A percentile compares a stretch with the other conserved stretches of the same genome.
These are phyloP conservation scores for Colletotrichum destructivum DNA, from an alignment of 2,329 filamentous ascomycete genomes.

Conservation along the genomic window DNA sequence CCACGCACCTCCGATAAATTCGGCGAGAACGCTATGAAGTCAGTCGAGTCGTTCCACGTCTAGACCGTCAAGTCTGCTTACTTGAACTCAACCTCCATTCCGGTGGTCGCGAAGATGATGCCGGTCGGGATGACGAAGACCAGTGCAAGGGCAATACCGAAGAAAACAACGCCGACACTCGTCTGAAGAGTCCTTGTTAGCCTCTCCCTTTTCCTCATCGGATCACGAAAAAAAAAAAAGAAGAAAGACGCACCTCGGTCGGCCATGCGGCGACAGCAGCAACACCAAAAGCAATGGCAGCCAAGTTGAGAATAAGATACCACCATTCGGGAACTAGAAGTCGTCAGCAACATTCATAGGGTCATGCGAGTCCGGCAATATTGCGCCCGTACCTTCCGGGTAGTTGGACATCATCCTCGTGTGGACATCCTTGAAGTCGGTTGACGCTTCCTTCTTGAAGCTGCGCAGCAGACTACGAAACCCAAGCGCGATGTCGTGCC, in stretches of 20 bases:
- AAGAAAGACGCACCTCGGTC: conserved; percentile 46
- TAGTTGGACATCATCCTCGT: conserved; percentile 64
- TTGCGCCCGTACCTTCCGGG: conserved; percentile 49
- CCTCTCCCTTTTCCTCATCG: no score
- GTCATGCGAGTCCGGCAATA: no score
- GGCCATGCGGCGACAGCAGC: conserved; percentile 56
- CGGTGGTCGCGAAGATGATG: conserved; percentile 61
- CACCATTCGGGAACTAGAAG: conserved; percentile 61
- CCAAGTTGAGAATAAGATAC: conserved; percentile 54
- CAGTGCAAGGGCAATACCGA: conserved; percentile 58
- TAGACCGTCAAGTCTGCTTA: not conserved
- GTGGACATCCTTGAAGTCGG: conserved; percentile 56
- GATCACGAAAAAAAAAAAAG: no score
- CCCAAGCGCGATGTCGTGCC: conserved; percentile 55
- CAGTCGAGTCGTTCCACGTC: fast-evolving
- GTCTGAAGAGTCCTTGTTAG: conserved; percentile 49
- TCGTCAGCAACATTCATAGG: not conserved
- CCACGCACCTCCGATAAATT: conserved; percentile 39
- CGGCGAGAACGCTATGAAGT: conserved; percentile 44
- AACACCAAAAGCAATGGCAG: conserved; percentile 54
- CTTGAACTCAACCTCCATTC: conserved; percentile 51
- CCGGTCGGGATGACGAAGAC: conserved; percentile 62
- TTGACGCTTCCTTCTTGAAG: conserved; percentile 47
- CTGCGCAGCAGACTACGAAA: conserved; percentile 52
- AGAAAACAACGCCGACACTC: conserved; percentile 58